Percentiles rank a stretch among this genome's conserved stretches.
Evolutionary conservation across 2,329 filamentous ascomycete genomes (phyloP).

Genomic region (Chalaropsis ovoidea): DNA sequence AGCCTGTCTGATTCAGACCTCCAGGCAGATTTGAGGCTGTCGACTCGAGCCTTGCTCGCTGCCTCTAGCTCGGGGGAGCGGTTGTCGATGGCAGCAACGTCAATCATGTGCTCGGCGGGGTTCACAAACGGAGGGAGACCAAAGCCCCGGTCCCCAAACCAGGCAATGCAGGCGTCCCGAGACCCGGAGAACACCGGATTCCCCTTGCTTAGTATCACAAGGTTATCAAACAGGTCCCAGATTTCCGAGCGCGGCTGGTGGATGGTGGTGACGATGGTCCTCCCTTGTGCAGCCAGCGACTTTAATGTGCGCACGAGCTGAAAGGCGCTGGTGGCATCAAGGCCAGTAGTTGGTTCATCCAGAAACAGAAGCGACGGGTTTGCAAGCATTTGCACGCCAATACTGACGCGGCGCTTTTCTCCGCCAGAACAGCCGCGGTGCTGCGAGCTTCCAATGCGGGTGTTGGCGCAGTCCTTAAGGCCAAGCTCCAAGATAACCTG

Average conservation of each 20-base stretch:
- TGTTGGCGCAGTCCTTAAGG: constrained; percentile 66
- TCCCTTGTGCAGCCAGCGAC: constrained; percentile 53
- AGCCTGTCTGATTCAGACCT: constrained; percentile 29
- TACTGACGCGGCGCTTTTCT: constrained; percentile 65
- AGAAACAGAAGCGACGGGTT: constrained; percentile 70
- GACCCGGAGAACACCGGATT: constrained; percentile 58
- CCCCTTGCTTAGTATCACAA: constrained; percentile 58
- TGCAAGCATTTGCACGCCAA: constrained; percentile 67
- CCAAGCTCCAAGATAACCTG: constrained; percentile 67
- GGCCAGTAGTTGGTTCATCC: constrained; percentile 68
- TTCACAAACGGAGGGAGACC: constrained; percentile 62
- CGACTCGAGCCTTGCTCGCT: constrained; percentile 49
- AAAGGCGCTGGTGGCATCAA: constrained; percentile 67
- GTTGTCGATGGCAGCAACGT: constrained; percentile 64
- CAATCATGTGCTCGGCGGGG: constrained; percentile 66
- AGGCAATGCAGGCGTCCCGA: constrained; percentile 47
- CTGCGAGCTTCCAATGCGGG: constrained; percentile 58
- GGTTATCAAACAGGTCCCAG: constrained; percentile 64
- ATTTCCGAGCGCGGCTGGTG: constrained; percentile 72
- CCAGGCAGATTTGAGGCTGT: constrained; percentile 54
- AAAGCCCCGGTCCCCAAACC: constrained; percentile 53
- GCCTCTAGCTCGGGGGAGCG: constrained; percentile 56
- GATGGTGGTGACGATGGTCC: constrained; percentile 64
- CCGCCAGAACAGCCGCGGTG: constrained; percentile 70
- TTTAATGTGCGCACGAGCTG: constrained; percentile 64